Conservation (phyloP, 176 grass and related monocot genomes). For the Chloris gayana region DNA sequence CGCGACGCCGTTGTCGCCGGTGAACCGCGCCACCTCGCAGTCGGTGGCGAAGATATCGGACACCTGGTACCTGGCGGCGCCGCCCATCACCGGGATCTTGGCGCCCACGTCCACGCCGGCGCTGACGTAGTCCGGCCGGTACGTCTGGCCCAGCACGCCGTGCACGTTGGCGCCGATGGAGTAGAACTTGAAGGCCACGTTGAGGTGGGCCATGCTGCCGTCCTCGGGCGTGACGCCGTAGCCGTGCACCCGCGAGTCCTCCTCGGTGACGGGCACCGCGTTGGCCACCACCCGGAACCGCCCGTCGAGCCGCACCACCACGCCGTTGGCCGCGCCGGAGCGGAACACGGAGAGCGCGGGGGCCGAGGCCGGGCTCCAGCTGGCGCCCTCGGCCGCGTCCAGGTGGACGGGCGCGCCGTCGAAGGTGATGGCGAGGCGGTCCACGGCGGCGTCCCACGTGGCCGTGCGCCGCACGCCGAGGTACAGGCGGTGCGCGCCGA, state of each 20-base stretch:
- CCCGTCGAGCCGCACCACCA: slow-evolving; percentile 55
- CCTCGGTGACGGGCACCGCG: slow-evolving; percentile 53
- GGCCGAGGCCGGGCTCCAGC: slow-evolving; percentile 40
- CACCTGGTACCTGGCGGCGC: slow-evolving; percentile 35
- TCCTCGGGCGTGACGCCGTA: slow-evolving; percentile 39
- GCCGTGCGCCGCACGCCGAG: slow-evolving; percentile 41
- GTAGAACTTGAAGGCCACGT: slow-evolving; percentile 62
- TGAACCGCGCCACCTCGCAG: slow-evolving; percentile 52
- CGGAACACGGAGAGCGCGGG: slow-evolving; percentile 38
- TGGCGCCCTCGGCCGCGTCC: slow-evolving; percentile 8
- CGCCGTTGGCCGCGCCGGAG: slow-evolving; percentile 46
- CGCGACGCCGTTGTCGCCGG: not conserved
- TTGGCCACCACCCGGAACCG: slow-evolving; percentile 50
- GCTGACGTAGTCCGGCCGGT: slow-evolving; percentile 45
- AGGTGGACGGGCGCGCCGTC: slow-evolving; percentile 47
- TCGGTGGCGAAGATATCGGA: slow-evolving; percentile 47
- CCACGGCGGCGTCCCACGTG: slow-evolving; percentile 44
- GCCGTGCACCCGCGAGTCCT: slow-evolving; percentile 53
- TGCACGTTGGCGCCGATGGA: slow-evolving; percentile 52
- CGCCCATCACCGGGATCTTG: slow-evolving; percentile 55
- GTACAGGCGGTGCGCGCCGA: slow-evolving; percentile 56
- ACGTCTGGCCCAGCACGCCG: slow-evolving; percentile 65
- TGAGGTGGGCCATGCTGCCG: slow-evolving; percentile 62
- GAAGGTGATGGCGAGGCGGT: slow-evolving; percentile 52
- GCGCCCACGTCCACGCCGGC: slow-evolving; percentile 47